These are phyloP conservation scores for Phytophthora foliorum DNA, from an alignment of 352 stramenopile species.

Conservation along the genomic window DNA sequence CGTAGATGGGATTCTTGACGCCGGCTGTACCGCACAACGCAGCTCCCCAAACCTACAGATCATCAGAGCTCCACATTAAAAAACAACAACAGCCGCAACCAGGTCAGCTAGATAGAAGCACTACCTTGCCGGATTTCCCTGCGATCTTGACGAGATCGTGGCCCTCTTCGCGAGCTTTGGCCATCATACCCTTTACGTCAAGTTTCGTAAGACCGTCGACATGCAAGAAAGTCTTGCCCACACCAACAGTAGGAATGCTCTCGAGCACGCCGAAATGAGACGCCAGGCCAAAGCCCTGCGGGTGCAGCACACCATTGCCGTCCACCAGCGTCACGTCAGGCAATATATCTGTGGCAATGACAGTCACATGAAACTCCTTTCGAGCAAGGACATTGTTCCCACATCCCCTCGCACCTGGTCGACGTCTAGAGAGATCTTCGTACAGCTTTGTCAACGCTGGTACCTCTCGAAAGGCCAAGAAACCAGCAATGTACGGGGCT, in stretches of 20 bases:
- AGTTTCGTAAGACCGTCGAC: constrained; percentile 88
- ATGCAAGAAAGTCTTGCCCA: constrained; percentile 92
- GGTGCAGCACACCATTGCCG: constrained; percentile 91
- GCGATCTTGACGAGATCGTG: constrained; percentile 54
- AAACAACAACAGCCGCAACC: background rate
- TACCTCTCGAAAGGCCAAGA: constrained; percentile 86
- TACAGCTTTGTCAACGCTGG: constrained; percentile 79
- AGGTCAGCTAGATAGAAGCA: constrained; percentile 4
- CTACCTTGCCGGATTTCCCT: constrained; percentile 69
- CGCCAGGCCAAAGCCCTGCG: constrained; percentile 92
- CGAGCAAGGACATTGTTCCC: background rate
- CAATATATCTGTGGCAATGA: constrained; percentile 50
- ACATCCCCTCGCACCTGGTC: constrained; percentile 47
- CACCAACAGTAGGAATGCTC: constrained; percentile 92
- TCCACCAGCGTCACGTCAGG: constrained; percentile 95
- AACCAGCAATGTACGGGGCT: constrained; percentile 83
- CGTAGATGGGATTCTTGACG: constrained; percentile 85
- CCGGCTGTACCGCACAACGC: constrained; percentile 68
- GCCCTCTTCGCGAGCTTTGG: constrained; percentile 42
- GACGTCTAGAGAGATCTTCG: constrained; percentile 57
- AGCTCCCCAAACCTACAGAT: constrained; percentile 73
- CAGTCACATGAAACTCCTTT: background rate
- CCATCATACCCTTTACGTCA: constrained; percentile 66
- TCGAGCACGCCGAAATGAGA: constrained; percentile 94
- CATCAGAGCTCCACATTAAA: constrained; percentile 6